Evolutionary conservation across 1,284 basidiomycete species (phyloP).

Genomic region (Microbotryum saponariae): DNA sequence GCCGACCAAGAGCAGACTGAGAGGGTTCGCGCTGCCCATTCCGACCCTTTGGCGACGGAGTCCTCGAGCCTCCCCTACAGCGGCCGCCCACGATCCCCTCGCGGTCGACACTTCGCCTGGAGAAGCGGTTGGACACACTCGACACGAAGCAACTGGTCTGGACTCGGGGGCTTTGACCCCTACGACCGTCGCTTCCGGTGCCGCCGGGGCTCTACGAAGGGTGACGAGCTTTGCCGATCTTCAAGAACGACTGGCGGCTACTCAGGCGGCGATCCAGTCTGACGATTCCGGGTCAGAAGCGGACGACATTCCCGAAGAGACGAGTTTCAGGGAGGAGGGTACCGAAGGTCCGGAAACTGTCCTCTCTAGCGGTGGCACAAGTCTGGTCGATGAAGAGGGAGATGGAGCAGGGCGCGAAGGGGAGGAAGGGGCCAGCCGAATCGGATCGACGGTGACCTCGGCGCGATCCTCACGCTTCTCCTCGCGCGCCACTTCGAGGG

Average conservation of each 20-base stretch:
- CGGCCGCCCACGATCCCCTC: too few relatives aligned
- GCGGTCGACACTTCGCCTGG: too few relatives aligned
- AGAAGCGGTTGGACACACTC: too few relatives aligned
- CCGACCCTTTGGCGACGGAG: too few relatives aligned
- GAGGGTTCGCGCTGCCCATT: neutral
- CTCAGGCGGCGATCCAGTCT: slow-evolving; percentile 13
- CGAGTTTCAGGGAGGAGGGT: neutral
- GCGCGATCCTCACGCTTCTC: slow-evolving; percentile 22
- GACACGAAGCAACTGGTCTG: too few relatives aligned
- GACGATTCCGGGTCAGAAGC: slow-evolving; percentile 10
- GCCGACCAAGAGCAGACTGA: neutral
- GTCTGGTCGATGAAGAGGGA: neutral
- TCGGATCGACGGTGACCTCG: slow-evolving; percentile 8
- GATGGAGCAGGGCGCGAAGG: neutral
- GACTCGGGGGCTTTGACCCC: too few relatives aligned
- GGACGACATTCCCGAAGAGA: neutral
- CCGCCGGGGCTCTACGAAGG: slow-evolving; percentile 7
- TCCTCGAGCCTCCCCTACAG: too few relatives aligned
- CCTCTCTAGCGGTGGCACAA: too few relatives aligned
- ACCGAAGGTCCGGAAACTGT: neutral
- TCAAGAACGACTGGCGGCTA: slow-evolving; percentile 25
- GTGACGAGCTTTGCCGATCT: slow-evolving; percentile 28
- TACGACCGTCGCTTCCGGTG: neutral
- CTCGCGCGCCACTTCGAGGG: slow-evolving; percentile 13
- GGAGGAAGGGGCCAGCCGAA: neutral